Percentiles rank a stretch among this genome's conserved stretches.
These are phyloP conservation scores for Lithohypha guttulata DNA, from an alignment of 2,329 filamentous ascomycete species.

Conservation along the genomic window DNA sequence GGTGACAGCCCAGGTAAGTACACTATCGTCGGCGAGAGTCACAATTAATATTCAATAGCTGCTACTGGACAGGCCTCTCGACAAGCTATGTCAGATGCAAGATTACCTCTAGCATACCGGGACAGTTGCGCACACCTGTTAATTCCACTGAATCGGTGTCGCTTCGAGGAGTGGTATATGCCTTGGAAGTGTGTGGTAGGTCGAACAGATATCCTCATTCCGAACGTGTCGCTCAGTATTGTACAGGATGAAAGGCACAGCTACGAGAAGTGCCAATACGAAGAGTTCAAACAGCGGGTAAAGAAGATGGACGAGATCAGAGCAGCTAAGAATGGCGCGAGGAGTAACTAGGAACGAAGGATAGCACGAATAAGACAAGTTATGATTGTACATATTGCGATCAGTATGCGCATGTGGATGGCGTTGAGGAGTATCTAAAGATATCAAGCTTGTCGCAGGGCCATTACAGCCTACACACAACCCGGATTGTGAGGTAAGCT, in stretches of 20 bases:
- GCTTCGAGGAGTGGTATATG: constrained; percentile 80
- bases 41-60: constrained; percentile 11
- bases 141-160: constrained; percentile 92
- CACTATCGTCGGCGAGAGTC: constrained; percentile 9
- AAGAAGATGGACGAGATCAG: constrained; percentile 97
- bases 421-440: constrained; percentile 1
- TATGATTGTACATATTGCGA: not conserved
- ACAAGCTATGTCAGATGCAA: constrained; percentile 88
- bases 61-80: constrained; percentile 49
- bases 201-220: too few species aligned
- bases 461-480: not conserved
- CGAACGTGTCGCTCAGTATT: too few species aligned
- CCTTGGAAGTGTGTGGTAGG: constrained; percentile 96
- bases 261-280: constrained; percentile 99
- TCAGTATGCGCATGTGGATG: not conserved
- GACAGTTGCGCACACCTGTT: constrained; percentile 92
- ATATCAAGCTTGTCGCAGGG: not conserved
- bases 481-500: not conserved
- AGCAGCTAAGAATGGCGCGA: constrained; percentile 68
- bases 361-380: not conserved
- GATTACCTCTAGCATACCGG: constrained; percentile 78
- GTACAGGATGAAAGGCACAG: constrained; percentile 89
- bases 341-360: constrained; percentile 60
- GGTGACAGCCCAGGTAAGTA: constrained; percentile 23
- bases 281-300: constrained; percentile 96